Conservation (phyloP, 371 early-diverging fungal species). For the Mortierella sp. region DNA sequence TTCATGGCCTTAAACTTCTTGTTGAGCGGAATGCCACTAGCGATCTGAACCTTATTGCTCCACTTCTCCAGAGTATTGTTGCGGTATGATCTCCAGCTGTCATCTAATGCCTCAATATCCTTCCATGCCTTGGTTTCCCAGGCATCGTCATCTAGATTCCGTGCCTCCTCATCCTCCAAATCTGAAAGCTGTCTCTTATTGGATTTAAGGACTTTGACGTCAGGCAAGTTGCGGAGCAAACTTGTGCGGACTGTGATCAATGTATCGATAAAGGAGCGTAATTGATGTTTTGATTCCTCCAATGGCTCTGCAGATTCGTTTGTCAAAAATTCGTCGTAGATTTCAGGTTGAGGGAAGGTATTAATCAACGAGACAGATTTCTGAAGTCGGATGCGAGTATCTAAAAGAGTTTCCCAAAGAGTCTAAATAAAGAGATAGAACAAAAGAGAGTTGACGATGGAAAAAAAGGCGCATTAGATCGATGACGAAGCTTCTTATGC, state of each 20-base stretch:
- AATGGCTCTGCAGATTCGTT: slow-evolving; percentile 44
- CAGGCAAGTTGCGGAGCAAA: slow-evolving; percentile 48
- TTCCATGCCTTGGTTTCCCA: slow-evolving; percentile 70
- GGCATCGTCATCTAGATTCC: slow-evolving; percentile 67
- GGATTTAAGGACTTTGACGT: slow-evolving; percentile 42
- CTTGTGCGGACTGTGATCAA: slow-evolving; percentile 48
- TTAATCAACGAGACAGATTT: slow-evolving; percentile 82
- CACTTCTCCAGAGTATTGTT: slow-evolving; percentile 93
- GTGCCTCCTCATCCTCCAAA: slow-evolving; percentile 46
- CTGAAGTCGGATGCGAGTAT: slow-evolving; percentile 92
- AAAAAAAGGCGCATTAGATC: background rate
- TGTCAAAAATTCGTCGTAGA: slow-evolving; percentile 46
- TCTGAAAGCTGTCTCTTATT: slow-evolving; percentile 52
- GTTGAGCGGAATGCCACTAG: slow-evolving; percentile 75
- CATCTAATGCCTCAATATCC: slow-evolving; percentile 72
- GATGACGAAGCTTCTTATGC: no score
- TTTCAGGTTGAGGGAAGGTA: slow-evolving; percentile 77
- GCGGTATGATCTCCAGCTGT: slow-evolving; percentile 77
- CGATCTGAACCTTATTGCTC: slow-evolving; percentile 88
- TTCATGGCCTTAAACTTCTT: slow-evolving; percentile 97
- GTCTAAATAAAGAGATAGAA: slow-evolving; percentile 50
- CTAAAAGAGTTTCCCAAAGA: slow-evolving; percentile 90
- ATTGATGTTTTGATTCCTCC: slow-evolving; percentile 46
- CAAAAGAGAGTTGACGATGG: no score
- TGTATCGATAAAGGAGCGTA: slow-evolving; percentile 51